Evolutionary conservation across 2,329 filamentous ascomycete genomes (phyloP).

Genomic region (Xylariaceae sp.): DNA sequence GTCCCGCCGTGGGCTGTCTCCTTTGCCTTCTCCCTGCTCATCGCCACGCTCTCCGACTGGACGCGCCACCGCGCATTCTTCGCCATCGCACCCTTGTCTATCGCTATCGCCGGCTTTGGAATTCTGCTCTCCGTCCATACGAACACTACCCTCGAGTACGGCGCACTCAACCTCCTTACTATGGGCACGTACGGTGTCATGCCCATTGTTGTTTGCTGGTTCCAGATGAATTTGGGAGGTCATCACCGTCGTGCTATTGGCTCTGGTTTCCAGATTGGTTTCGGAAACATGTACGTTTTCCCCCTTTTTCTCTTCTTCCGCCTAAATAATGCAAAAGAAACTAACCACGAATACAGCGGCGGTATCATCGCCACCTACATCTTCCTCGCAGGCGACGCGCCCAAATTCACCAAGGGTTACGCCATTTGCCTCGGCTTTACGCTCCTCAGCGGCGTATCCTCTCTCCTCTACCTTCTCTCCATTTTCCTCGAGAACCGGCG

Average conservation of each 20-base stretch:
- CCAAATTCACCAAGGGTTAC: constrained; percentile 67
- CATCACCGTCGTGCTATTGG: constrained; percentile 66
- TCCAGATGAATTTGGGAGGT: constrained; percentile 71
- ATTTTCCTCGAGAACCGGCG: constrained; percentile 57
- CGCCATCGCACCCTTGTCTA: constrained; percentile 59
- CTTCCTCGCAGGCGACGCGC: constrained; percentile 62
- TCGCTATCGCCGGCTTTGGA: constrained; percentile 68
- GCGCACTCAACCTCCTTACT: constrained; percentile 73
- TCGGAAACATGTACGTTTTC: constrained; percentile 57
- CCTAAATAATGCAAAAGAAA: not conserved
- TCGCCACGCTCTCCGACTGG: constrained; percentile 68
- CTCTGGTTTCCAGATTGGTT: constrained; percentile 70
- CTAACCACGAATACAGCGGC: constrained; percentile 36
- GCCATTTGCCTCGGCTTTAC: constrained; percentile 71
- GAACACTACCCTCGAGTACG: constrained; percentile 65
- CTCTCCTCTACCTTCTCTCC: constrained; percentile 53
- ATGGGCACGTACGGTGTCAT: constrained; percentile 81
- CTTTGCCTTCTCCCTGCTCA: constrained; percentile 71
- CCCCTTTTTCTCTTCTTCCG: not conserved
- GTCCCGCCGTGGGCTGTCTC: constrained; percentile 60
- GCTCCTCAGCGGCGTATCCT: constrained; percentile 58
- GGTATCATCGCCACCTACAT: constrained; percentile 72
- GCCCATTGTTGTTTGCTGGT: constrained; percentile 82
- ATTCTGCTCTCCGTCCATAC: constrained; percentile 69
- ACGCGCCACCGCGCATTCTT: constrained; percentile 70